Conservation (phyloP, 208 protist genomes). For the Leptomonas seymouri region DNA sequence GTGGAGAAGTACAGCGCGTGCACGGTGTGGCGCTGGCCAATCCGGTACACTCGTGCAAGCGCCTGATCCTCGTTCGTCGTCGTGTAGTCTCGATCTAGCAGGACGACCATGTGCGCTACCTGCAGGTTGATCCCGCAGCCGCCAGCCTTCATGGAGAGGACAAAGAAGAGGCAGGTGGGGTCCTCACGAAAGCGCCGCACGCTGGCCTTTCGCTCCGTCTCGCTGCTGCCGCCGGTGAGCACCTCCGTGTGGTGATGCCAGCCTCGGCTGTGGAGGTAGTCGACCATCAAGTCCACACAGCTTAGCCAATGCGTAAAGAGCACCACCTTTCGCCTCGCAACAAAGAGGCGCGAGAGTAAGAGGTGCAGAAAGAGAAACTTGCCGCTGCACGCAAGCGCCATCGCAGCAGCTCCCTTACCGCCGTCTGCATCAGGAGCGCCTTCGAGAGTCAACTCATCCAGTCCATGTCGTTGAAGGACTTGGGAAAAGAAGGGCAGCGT, state of each 20-base stretch:
- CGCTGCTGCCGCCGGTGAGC: conserved; percentile 72
- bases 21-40: conserved; percentile 97
- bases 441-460: conserved; percentile 14
- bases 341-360: conserved; percentile 64
- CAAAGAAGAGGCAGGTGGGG: conserved; percentile 90
- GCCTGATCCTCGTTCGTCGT: conserved; percentile 97
- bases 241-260: conserved; percentile 42
- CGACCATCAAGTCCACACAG: conserved; percentile 94
- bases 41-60: conserved; percentile 95
- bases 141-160: conserved; percentile 96
- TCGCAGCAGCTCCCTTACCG: conserved; percentile 46
- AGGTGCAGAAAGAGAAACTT: conserved; percentile 92
- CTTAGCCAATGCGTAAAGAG: conserved; percentile 98
- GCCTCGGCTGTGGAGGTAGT: conserved; percentile 77
- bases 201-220: conserved; percentile 55
- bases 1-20: conserved; percentile 94
- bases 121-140: conserved; percentile 98
- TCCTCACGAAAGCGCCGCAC: conserved; percentile 92
- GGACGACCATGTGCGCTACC: conserved; percentile 95
- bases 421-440: background rate
- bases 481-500: conserved; percentile 51
- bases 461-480: conserved; percentile 29
- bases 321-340: conserved; percentile 80
- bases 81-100: conserved; percentile 98
- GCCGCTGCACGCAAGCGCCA: conserved; percentile 74